Evolutionary conservation across 2,329 filamentous ascomycete species (phyloP).

Genomic region (Curvularia verruculosa): DNA sequence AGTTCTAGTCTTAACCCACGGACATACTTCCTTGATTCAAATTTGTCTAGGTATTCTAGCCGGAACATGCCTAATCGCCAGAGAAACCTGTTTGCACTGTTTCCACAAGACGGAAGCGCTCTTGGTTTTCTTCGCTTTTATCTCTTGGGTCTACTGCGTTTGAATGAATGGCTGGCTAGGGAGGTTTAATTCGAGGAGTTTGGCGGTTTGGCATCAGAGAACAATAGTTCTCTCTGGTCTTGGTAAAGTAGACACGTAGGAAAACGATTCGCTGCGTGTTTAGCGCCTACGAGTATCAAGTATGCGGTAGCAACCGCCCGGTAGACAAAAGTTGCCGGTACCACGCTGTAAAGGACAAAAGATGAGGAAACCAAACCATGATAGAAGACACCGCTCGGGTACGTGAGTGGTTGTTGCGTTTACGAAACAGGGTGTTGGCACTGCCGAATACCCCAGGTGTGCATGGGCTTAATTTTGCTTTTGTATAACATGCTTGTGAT

Average conservation of each 20-base stretch:
- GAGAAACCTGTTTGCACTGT: background rate
- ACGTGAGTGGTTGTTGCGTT: background rate
- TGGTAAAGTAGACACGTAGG: background rate
- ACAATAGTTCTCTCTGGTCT: background rate
- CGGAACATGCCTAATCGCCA: background rate
- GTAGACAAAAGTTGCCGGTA: background rate
- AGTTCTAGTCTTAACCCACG: too few species aligned
- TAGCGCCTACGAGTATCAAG: background rate
- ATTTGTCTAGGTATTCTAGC: background rate
- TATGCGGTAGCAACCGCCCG: constrained; percentile 1
- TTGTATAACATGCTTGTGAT: background rate
- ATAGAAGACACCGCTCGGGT: background rate
- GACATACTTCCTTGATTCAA: background rate
- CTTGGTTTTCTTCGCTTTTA: background rate
- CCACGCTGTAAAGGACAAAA: background rate
- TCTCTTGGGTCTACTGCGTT: too few species aligned
- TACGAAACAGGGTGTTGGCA: background rate
- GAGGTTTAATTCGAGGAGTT: background rate
- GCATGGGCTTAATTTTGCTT: background rate
- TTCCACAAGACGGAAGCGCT: background rate
- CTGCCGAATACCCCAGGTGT: background rate
- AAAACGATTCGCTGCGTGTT: background rate
- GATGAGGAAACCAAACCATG: background rate
- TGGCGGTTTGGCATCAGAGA: background rate
- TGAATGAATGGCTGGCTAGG: too few species aligned